Evolutionary conservation across 495 filamentous ascomycete genomes (phyloP).

Genomic region (Aspergillus cavernicola): DNA sequence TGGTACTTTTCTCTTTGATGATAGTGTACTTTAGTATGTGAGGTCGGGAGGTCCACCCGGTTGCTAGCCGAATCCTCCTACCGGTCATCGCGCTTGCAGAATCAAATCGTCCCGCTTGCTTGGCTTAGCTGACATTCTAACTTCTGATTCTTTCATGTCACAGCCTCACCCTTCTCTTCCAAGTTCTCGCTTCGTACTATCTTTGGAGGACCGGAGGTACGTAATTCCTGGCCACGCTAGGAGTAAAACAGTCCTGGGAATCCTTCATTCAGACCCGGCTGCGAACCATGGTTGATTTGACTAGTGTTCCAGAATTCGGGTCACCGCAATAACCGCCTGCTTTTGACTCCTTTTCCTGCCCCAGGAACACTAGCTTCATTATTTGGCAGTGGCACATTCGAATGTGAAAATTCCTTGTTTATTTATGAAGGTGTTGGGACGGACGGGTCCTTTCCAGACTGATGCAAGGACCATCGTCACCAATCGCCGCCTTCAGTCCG

Average conservation of each 20-base stretch:
- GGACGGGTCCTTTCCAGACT: no score
- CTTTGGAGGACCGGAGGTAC: no score
- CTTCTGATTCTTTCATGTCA: no score
- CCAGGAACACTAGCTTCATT: no score
- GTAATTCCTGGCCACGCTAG: no score
- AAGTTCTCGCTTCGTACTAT: neutral
- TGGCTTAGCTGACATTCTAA: neutral
- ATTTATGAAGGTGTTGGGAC: no score
- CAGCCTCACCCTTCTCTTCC: neutral
- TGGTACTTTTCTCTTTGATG: slow-evolving; percentile 2
- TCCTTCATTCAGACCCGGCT: neutral
- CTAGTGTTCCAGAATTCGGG: slow-evolving; percentile 21
- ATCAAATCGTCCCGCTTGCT: slow-evolving; percentile 10
- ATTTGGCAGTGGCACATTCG: no score
- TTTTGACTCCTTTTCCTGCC: neutral
- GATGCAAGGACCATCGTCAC: no score
- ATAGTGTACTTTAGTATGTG: neutral
- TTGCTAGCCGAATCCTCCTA: neutral
- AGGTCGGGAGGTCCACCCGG: neutral
- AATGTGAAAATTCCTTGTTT: no score
- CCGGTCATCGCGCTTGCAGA: slow-evolving; percentile 18
- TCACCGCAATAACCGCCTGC: slow-evolving; percentile 8
- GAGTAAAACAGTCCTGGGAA: neutral
- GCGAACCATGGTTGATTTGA: slow-evolving; percentile 18
- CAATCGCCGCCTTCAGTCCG: no score